Base-by-base conservation (phyloP, 345 rosid species). In the Brassica cretica region DNA sequence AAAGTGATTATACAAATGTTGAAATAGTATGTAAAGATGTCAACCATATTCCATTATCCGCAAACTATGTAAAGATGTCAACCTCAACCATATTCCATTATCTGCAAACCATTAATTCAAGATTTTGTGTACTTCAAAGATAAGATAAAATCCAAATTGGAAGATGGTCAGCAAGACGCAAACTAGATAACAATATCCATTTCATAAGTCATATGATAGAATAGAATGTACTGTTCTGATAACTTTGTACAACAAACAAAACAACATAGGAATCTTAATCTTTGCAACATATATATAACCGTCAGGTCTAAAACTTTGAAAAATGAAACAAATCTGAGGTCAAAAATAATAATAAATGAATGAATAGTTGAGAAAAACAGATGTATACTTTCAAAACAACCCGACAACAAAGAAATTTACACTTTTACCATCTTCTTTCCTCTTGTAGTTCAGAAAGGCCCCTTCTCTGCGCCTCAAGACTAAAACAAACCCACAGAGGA, bases 291-390 rank as follows among this genome's bases (percentile, higher is more conserved):
- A 44, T 72, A 72, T 72, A 44, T 72, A 72, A 66, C 15, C 27
- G 1, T 67, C 44, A 3, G 19, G 68, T 72, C 73, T 72, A 72
- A 67, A 67, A 16, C 56, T 66, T 56, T 56, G 10, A 56, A 56
- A 29, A 64, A 24, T 14, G 55, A 46, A 55, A 64, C 51, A 76
- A 70, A 71, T 59, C 64, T 73, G 70, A 68, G 82, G 78, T 62
- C 51, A 74, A 79, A 74, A 79, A 69, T 69, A 79, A 69, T 69
- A 79, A 79, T 74, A 63, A 79, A 79, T 69, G 75, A 79, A 79
- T 37, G 82, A 79, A 79, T 73, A 73, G 55, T 72, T 58, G 64
- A 72, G 33, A 61, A 73, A 9, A 72, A 67, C 68, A 71, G 9
- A 39, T 1, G 44, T 9, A 15, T 14, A 32, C 55, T 51, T 77